Evolutionary conservation across 371 early-diverging fungal genomes (phyloP).

Genomic region (Chytridium lagenaria): DNA sequence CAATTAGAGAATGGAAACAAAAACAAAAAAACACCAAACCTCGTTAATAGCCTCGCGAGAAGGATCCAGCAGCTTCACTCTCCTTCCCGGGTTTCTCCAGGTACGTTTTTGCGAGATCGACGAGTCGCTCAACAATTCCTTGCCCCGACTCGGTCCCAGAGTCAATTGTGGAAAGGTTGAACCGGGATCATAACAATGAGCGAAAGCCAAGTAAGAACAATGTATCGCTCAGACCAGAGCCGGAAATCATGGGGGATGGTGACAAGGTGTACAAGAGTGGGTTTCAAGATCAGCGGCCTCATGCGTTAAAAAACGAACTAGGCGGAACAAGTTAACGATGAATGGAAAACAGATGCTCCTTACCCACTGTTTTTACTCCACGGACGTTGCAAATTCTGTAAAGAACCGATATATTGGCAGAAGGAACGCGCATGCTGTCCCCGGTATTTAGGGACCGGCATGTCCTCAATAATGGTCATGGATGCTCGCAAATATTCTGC

Average conservation of each 20-base stretch:
- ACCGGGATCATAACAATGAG: slow-evolving; percentile 91
- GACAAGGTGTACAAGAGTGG: slow-evolving; percentile 66
- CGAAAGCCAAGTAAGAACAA: slow-evolving; percentile 85
- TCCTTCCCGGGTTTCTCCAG: slow-evolving; percentile 79
- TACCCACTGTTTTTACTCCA: slow-evolving; percentile 78
- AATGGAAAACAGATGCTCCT: background rate
- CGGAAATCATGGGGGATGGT: slow-evolving; percentile 26
- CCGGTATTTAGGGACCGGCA: background rate
- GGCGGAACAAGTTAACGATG: background rate
- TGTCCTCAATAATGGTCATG: slow-evolving; percentile 14
- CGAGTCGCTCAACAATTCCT: slow-evolving; percentile 37
- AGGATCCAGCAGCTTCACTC: slow-evolving; percentile 82
- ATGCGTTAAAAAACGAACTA: slow-evolving; percentile 87
- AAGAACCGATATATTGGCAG: slow-evolving; percentile 58
- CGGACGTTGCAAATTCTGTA: slow-evolving; percentile 83
- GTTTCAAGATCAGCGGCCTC: slow-evolving; percentile 89
- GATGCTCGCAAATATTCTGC: slow-evolving; percentile 57
- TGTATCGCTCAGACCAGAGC: slow-evolving; percentile 79
- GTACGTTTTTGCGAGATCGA: slow-evolving; percentile 45
- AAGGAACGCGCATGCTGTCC: background rate
- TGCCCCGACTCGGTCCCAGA: slow-evolving; percentile 8
- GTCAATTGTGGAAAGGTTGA: slow-evolving; percentile 73
- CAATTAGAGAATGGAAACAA: slow-evolving; percentile 9
- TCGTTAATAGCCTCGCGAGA: slow-evolving; percentile 78
- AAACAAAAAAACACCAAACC: slow-evolving; percentile 46